A percentile compares a stretch with the other conserved stretches of the same genome.
phyloP scores from a whole-genome alignment of 176 grass and related monocot genomes.

The Phyllostachys edulis region DNA sequence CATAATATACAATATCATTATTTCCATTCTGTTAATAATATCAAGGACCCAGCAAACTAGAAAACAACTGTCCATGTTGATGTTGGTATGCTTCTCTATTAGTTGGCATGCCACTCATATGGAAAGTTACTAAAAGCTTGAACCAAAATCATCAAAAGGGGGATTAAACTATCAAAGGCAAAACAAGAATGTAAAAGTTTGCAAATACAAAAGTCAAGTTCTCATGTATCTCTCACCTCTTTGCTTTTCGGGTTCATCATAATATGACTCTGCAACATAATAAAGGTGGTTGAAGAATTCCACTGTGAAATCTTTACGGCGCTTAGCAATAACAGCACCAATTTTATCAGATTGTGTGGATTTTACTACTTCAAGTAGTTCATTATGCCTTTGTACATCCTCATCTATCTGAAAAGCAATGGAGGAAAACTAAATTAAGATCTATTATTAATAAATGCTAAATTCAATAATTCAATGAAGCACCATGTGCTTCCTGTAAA shows the following conservation, averaged over 20 bases:
- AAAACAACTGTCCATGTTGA: not conserved
- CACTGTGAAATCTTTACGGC: slow-evolving; percentile 86
- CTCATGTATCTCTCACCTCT: slow-evolving; percentile 52
- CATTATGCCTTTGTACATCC: slow-evolving; percentile 83
- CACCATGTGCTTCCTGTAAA: not conserved
- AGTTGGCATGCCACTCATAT: not conserved
- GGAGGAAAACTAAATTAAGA: not conserved
- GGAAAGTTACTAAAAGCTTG: not conserved
- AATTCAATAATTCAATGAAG: not conserved
- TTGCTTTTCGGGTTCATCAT: slow-evolving; percentile 55
- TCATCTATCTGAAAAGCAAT: slow-evolving; percentile 69
- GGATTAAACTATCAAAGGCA: not conserved
- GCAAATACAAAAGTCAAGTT: not conserved
- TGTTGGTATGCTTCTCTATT: not conserved
- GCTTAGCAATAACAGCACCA: slow-evolving; percentile 53
- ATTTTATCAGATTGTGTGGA: slow-evolving; percentile 59
- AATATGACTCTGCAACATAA: slow-evolving; percentile 74
- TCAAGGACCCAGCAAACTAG: not conserved
- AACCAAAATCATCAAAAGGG: not conserved
- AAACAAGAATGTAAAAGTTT: not conserved
- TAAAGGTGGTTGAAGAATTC: slow-evolving; percentile 90
- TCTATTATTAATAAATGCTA: not conserved
- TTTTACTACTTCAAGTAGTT: slow-evolving; percentile 73
- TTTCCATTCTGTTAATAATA: not conserved
- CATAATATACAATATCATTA: not conserved